These are phyloP conservation scores for Citropsis articulata DNA, from an alignment of 345 rosid species.

Conservation along the genomic window DNA sequence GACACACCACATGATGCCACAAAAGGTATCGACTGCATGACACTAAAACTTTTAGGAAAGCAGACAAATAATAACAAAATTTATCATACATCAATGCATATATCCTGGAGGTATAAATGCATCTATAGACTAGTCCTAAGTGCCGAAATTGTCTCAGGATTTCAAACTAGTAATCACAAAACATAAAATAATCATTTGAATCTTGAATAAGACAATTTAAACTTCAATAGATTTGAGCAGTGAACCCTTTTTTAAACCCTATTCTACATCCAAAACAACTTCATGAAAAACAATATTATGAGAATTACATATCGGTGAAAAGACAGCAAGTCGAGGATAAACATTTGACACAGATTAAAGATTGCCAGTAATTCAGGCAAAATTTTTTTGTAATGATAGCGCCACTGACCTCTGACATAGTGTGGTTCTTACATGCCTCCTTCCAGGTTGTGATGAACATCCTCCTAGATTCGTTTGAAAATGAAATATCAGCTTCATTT, in stretches of 20 bases:
- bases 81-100: neutral
- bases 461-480: constrained; percentile 42
- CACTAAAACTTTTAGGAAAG: neutral
- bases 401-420: constrained; percentile 48
- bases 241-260: neutral
- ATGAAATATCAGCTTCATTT: constrained; percentile 44
- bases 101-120: neutral
- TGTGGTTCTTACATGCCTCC: constrained; percentile 63
- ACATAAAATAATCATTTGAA: neutral
- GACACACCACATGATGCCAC: neutral
- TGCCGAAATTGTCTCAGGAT: neutral
- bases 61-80: neutral
- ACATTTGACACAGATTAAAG: neutral
- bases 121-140: neutral
- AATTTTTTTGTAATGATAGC: neutral
- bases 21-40: neutral
- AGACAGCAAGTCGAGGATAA: neutral
- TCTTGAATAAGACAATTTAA: neutral
- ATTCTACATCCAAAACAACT: neutral
- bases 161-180: neutral
- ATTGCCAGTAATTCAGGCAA: neutral
- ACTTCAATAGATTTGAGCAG: neutral
- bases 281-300: neutral
- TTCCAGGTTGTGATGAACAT: constrained; percentile 81
- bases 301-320: neutral